These are phyloP conservation scores for Fusarium metavorans DNA, from an alignment of 2,329 filamentous ascomycete species.

Conservation along the genomic window DNA sequence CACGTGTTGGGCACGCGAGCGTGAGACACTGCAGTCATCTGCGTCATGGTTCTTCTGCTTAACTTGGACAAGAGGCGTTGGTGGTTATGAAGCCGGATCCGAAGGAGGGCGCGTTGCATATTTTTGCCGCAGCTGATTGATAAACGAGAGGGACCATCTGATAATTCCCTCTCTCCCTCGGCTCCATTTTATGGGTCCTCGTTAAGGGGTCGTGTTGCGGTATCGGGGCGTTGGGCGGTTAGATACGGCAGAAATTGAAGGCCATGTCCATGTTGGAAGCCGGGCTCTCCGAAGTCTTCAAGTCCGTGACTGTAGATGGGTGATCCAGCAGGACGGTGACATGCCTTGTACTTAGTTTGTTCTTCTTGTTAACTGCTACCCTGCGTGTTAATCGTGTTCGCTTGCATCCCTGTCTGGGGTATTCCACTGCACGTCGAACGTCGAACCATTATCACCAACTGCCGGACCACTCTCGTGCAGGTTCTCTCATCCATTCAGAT, in stretches of 20 bases:
- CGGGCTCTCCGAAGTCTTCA: not conserved
- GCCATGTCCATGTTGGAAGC: not conserved
- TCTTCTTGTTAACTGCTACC: not conserved
- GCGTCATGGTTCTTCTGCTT: slow-evolving; percentile 13
- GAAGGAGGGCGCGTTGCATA: slow-evolving; percentile 33
- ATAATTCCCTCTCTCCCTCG: slow-evolving; percentile 23
- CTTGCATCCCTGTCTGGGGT: slow-evolving; percentile 2
- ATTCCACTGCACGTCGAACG: not conserved
- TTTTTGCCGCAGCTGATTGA: slow-evolving; percentile 32
- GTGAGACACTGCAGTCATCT: slow-evolving; percentile 20
- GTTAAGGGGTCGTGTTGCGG: slow-evolving; percentile 18
- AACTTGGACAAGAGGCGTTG: not conserved
- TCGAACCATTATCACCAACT: not conserved
- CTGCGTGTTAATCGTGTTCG: not conserved
- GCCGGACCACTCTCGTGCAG: not conserved
- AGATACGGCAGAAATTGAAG: slow-evolving; percentile 16
- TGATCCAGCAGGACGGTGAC: not conserved
- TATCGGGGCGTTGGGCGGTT: slow-evolving; percentile 34
- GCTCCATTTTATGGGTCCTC: slow-evolving; percentile 28
- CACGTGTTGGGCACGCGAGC: slow-evolving; percentile 44
- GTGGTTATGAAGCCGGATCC: slow-evolving; percentile 9
- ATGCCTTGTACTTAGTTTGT: not conserved
- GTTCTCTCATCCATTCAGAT: not conserved
- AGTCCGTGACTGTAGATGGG: not conserved
- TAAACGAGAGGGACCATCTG: slow-evolving; percentile 16